These are phyloP conservation scores for Cladosporium velox DNA, from an alignment of 2,329 filamentous ascomycete genomes.

Conservation along the genomic window DNA sequence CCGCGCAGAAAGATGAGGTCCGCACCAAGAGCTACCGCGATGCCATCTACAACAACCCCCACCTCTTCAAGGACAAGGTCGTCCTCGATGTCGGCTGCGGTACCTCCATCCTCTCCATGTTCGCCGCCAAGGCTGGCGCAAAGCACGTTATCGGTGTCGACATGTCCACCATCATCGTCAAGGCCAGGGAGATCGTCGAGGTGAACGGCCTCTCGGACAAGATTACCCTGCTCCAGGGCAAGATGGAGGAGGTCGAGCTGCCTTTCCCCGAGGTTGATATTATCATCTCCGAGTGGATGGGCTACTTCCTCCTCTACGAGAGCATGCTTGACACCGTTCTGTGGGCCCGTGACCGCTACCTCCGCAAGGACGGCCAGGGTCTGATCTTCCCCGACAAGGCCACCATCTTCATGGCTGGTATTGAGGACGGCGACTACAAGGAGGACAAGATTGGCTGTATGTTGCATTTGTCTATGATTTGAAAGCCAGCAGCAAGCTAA, in stretches of 20 bases:
- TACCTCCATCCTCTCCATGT: conserved; percentile 98
- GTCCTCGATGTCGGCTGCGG: conserved; percentile 97
- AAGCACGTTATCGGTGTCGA: conserved; percentile 99
- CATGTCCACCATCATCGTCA: conserved; percentile 99
- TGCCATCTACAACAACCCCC: conserved; percentile 94
- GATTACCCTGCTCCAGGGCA: conserved; percentile 96
- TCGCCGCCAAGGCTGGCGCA: conserved; percentile 90
- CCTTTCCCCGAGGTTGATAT: conserved; percentile 97
- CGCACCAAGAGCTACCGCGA: conserved; percentile 96
- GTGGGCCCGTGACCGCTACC: conserved; percentile 91
- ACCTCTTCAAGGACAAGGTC: conserved; percentile 87
- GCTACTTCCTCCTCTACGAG: conserved; percentile 98
- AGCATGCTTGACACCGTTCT: conserved; percentile 98
- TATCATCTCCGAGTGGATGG: conserved; percentile 99
- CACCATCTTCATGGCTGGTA: conserved; percentile 93
- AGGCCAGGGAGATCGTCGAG: conserved; percentile 92
- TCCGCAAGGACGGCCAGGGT: conserved; percentile 69
- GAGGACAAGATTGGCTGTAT: conserved; percentile 99
- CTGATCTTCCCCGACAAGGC: conserved; percentile 99
- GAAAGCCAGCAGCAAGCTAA: conserved; percentile 27
- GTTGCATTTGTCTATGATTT: conserved; percentile 40
- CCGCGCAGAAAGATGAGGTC: conserved; percentile 88
- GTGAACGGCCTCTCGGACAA: conserved; percentile 90
- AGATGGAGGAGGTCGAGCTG: conserved; percentile 98
- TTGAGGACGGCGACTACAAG: conserved; percentile 99